phyloP scores from a whole-genome alignment of 441 rosid species.

The Erodium trifolium region DNA sequence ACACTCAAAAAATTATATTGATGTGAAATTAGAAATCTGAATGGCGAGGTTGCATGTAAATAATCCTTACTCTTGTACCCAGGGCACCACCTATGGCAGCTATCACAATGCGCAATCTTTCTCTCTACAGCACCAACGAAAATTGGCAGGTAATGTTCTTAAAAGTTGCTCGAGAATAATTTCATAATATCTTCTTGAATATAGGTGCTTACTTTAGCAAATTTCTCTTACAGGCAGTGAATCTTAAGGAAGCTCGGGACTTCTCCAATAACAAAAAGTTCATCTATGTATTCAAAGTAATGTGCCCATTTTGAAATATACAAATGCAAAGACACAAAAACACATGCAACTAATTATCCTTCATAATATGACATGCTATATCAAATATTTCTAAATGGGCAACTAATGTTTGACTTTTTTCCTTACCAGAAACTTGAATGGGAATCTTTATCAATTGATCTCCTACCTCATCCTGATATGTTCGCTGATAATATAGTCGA shows the following conservation, averaged over 20 bases:
- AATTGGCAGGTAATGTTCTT: conserved; percentile 71
- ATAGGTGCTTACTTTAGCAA: conserved; percentile 18
- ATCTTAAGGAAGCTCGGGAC: conserved; percentile 96
- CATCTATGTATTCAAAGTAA: conserved; percentile 93
- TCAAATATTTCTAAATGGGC: conserved; percentile 15
- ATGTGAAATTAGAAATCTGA: not conserved
- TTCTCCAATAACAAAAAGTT: conserved; percentile 62
- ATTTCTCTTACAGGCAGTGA: conserved; percentile 53
- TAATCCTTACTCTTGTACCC: conserved; percentile 16
- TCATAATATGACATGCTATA: conserved; percentile 6
- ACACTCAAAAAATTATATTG: not conserved
- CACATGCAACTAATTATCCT: conserved; percentile 5
- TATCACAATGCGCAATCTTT: conserved; percentile 75
- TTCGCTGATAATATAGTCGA: conserved; percentile 79
- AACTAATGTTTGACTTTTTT: conserved; percentile 29
- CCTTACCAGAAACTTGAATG: conserved; percentile 85
- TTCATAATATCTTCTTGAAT: conserved; percentile 11
- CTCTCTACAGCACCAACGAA: conserved; percentile 78
- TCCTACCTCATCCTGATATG: conserved; percentile 99
- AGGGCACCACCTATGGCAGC: conserved; percentile 98
- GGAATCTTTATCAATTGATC: conserved; percentile 93
- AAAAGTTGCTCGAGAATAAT: conserved; percentile 10
- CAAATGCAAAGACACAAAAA: not conserved
- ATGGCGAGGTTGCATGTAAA: not conserved
- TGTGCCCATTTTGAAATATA: not conserved